Evolutionary conservation across 805 yeast species (phyloP), one percentile per base, ranked within the genome.

Genomic region (Maudiozyma pseudohumilis): DNA sequence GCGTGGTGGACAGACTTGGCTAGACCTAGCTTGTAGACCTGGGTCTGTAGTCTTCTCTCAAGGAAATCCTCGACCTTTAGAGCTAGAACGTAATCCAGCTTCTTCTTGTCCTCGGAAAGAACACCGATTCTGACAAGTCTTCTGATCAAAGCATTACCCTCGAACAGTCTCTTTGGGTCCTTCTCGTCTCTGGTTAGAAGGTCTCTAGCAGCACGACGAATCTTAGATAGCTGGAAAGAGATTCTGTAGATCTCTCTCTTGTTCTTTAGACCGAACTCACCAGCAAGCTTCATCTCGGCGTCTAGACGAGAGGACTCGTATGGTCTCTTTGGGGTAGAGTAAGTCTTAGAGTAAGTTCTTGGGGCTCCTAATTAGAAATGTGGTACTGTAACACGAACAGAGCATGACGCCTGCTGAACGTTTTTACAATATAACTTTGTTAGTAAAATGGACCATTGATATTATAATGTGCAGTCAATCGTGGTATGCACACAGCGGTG

Each of bases 151-250:
- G 98, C 98, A 69, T 92, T 92, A 84, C 98, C 98, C 76, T 92
- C 98, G 79, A 92, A 92, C 66, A 92, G 82, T 78, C 98, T 87
- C 86, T 88, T 92, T 81, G 95, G 96, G 74, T 92, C 98, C 81
- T 92, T 92, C 79, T 92, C 98, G 65, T 92, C 98, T 78, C 96
- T 87, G 78, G 98, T 92, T 73, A 92, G 81, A 64, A 92, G 77
- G 66, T 92, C 97, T 83, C 98, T 95, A 67, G 98, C 98, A 70
- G 98, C 98, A 78, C 98, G 87, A 78, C 98, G 88, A 69, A 92
- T 89, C 81, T 92, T 92, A 52, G 98, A 92, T 66, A 92, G 84
- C 77, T 92, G 97, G 80, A 83, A 85, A 70, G 94, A 94, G 69
- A 92, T 88, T 83, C 98, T 87, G 94, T 92, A 92, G 71, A 92